Evolutionary conservation across 1,139 yeast genomes (phyloP), one percentile per base, ranked within the genome.

Genomic region (Zygoascus sp.): DNA sequence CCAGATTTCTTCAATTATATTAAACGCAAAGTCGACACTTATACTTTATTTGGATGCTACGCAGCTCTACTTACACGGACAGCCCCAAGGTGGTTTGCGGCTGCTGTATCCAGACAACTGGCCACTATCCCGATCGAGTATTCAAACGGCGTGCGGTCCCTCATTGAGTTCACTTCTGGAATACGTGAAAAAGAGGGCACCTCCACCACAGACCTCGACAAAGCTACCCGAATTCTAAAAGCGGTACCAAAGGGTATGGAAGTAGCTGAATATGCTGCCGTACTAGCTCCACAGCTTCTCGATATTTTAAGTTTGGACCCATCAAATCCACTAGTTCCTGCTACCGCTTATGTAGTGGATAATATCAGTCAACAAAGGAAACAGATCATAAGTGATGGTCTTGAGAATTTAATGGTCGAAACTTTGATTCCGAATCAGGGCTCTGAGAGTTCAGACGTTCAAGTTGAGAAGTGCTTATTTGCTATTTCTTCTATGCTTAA

Each of bases 141-240:
- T 11, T 67, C 75, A 1, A 82, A 85, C 58, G 97, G 97, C 0
- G 75, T 90, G 1, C 66, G 76, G 30, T 73, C 88, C 1, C 65
- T 90, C 44, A 73, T 89, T 30, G 97, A 92, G 63, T 81, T 84
- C 54, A 74, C 85, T 0, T 71, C 87, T 13, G 96, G 95, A 0
- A 68, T 85, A 32, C 69, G 96, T 51, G 95, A 87, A 39, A 74
- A 75, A 48, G 94, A 83, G 46, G 81, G 81, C 23, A 68, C 88
- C 6, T 80, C 81, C 50, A 64, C 80, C 19, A 30, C 46, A 42
- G 83, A 80, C 55, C 72, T 87, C 45, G 80, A 80, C 21, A 76
- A 81, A 51, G 83, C 86, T 1, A 77, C 85, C 16, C 75, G 73
- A 42, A 74, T 86, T 1, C 64, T 87, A 10, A 63, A 83, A 38